A percentile compares a stretch with the other conserved stretches of the same genome.
Evolutionary conservation across 1,139 yeast species (phyloP).

Genomic region (Lodderomyces jiufengensis): DNA sequence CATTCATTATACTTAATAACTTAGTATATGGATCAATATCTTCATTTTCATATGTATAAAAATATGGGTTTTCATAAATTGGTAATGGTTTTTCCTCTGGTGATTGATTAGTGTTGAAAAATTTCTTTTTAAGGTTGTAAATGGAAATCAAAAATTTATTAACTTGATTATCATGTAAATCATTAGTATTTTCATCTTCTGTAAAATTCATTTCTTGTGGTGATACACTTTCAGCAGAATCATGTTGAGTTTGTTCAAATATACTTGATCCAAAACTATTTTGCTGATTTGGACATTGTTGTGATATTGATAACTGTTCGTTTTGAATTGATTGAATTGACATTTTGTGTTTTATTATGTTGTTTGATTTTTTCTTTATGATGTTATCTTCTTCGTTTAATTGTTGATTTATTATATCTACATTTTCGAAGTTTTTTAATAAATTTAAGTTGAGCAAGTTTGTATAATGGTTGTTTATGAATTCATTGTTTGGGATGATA

Average conservation of each 20-base stretch:
- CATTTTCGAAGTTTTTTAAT: constrained; percentile 38
- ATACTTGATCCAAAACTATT: constrained; percentile 10
- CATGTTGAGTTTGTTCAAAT: constrained; percentile 13
- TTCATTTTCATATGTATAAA: not conserved
- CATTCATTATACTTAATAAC: constrained; percentile 8
- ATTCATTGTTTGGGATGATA: constrained; percentile 26
- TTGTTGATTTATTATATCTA: constrained; percentile 30
- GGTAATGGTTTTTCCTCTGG: constrained; percentile 7
- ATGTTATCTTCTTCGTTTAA: constrained; percentile 26
- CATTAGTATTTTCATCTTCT: constrained; percentile 2
- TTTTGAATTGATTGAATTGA: constrained; percentile 27
- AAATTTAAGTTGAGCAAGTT: constrained; percentile 36
- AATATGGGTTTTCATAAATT: constrained; percentile 6
- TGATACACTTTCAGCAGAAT: constrained; percentile 15
- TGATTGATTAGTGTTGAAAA: constrained; percentile 3
- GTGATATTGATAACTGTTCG: constrained; percentile 4
- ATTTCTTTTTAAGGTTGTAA: constrained; percentile 12
- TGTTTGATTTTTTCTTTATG: constrained; percentile 29
- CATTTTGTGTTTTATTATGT: constrained; percentile 31
- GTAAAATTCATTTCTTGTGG: constrained; percentile 10
- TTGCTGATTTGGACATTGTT: constrained; percentile 2
- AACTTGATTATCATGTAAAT: constrained; percentile 3
- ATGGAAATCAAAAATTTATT: constrained; percentile 11
- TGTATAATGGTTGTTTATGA: constrained; percentile 37
- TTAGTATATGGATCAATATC: constrained; percentile 13